These are phyloP conservation scores for Ustilago loliicola DNA, from an alignment of 1,284 basidiomycete species.

Conservation along the genomic window DNA sequence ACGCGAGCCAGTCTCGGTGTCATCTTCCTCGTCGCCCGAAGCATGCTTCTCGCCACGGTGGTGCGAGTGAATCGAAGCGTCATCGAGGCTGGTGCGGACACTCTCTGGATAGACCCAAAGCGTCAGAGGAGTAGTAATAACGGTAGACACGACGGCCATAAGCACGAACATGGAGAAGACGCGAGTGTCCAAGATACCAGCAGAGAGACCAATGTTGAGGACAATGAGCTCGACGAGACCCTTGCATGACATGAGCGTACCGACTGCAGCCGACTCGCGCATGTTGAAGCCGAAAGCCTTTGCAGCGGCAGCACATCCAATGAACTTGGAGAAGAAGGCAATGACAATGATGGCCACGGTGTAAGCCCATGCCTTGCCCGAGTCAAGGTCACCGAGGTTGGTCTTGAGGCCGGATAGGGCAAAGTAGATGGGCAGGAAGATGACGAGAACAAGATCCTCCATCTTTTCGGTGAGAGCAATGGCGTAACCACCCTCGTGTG, in stretches of 20 bases:
- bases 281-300: conserved; percentile 78
- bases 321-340: conserved; percentile 82
- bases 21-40: conserved; percentile 40
- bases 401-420: conserved; percentile 84
- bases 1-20: conserved; percentile 24
- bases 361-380: conserved; percentile 83
- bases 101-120: conserved; percentile 79
- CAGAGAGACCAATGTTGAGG: conserved; percentile 87
- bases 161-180: conserved; percentile 88
- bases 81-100: conserved; percentile 48
- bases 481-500: conserved; percentile 84
- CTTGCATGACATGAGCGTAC: conserved; percentile 93
- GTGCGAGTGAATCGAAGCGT: conserved; percentile 35
- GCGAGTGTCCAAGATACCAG: conserved; percentile 80
- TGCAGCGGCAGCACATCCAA: conserved; percentile 75
- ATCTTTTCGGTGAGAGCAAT: conserved; percentile 76
- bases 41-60: conserved; percentile 27
- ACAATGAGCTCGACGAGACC: conserved; percentile 84
- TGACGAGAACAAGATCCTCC: conserved; percentile 65
- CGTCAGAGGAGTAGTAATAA: conserved; percentile 88
- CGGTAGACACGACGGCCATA: conserved; percentile 86
- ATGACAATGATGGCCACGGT: conserved; percentile 83
- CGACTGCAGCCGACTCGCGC: conserved; percentile 87
- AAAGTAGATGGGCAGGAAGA: conserved; percentile 89
- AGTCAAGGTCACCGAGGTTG: conserved; percentile 77